phyloP scores from a whole-genome alignment of 768 basidiomycete genomes.

The Mycena rosella region DNA sequence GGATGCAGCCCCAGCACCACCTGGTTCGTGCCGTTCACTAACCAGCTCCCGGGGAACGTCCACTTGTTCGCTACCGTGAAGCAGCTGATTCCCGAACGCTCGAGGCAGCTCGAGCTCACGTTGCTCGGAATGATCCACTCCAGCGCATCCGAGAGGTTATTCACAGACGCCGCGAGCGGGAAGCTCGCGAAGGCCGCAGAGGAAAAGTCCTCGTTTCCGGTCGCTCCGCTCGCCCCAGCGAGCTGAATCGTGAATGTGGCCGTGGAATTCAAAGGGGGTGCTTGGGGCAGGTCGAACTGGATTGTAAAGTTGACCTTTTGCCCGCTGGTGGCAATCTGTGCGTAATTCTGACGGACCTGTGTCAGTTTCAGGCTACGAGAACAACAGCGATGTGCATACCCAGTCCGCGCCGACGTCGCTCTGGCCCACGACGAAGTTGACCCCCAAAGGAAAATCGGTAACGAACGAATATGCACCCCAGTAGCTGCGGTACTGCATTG shows the following conservation, averaged over 20 bases:
- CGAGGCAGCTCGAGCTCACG: conserved; percentile 23
- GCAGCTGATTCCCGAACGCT: conserved; percentile 33
- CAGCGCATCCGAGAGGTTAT: conserved; percentile 9
- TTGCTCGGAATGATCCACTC: conserved; percentile 29
- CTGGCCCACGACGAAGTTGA: conserved; percentile 24
- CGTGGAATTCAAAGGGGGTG: conserved; percentile 11
- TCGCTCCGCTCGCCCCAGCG: conserved; percentile 23
- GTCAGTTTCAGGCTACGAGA: background rate
- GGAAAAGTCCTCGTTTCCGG: conserved; percentile 27
- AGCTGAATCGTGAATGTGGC: conserved; percentile 26
- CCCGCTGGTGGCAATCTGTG: conserved; percentile 19
- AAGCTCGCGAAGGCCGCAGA: conserved; percentile 24
- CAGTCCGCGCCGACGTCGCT: conserved; percentile 24
- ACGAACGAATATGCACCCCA: conserved; percentile 27
- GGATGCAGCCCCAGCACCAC: conserved; percentile 20
- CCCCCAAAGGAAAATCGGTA: conserved; percentile 15
- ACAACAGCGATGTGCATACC: background rate
- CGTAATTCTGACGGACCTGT: conserved; percentile 19
- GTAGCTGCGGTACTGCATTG: conserved; percentile 26
- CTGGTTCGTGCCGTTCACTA: conserved; percentile 27
- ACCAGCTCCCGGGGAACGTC: conserved; percentile 25
- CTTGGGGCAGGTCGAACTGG: conserved; percentile 11
- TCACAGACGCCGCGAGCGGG: conserved; percentile 18
- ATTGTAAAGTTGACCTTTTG: conserved; percentile 24
- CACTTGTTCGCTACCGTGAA: conserved; percentile 25